A percentile compares a stretch with the other conserved stretches of the same genome.
Evolutionary conservation across 179 eudicot species (phyloP).

Genomic region (Spergularia azorica): DNA sequence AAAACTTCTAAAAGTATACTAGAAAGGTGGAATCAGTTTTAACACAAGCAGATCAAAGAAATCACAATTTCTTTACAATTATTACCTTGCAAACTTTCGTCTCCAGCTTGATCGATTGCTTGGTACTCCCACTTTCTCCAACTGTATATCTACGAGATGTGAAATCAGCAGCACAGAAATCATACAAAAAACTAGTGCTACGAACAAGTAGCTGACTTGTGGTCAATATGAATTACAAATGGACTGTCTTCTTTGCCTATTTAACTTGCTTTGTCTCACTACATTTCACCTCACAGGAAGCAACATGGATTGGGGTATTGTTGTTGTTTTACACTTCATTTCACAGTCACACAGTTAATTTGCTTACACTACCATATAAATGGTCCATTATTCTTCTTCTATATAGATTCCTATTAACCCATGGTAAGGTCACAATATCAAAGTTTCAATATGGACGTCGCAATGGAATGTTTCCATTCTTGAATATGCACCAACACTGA

Average conservation of each 20-base stretch:
- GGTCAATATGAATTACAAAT: background rate
- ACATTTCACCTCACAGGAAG: no score
- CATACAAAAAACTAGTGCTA: background rate
- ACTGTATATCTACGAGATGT: slow-evolving; percentile 75
- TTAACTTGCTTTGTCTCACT: no score
- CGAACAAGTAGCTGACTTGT: background rate
- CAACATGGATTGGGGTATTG: no score
- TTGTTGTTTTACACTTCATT: no score
- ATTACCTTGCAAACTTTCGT: slow-evolving; percentile 60
- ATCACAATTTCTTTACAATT: background rate
- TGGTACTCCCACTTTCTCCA: slow-evolving; percentile 98
- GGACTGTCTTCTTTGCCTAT: background rate
- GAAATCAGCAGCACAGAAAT: slow-evolving; percentile 19
- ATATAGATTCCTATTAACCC: no score
- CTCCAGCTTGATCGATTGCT: slow-evolving; percentile 54
- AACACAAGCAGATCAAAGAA: background rate
- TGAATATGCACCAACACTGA: background rate
- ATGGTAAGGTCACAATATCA: no score
- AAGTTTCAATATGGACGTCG: no score
- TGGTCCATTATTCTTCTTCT: no score
- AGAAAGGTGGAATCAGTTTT: no score
- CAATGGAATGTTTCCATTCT: background rate
- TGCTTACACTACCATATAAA: no score
- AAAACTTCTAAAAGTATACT: no score
- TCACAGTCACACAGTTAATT: no score